phyloP scores from a whole-genome alignment of 2,329 filamentous ascomycete species.

The Claviceps sp. region DNA sequence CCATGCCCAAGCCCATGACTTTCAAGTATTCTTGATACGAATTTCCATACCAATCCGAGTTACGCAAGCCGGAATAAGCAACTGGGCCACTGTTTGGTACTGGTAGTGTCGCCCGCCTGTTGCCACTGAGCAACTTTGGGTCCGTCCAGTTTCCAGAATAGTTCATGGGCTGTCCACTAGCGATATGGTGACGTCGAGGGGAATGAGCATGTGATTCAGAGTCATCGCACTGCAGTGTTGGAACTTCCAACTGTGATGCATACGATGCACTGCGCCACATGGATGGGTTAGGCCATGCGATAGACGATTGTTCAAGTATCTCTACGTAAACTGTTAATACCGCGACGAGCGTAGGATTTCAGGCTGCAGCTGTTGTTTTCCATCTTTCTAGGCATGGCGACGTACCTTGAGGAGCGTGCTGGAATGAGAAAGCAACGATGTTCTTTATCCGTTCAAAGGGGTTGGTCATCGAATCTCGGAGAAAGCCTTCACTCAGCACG shows the following conservation, averaged over 20 bases:
- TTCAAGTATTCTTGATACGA: conserved; percentile 17
- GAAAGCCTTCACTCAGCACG: conserved; percentile 60
- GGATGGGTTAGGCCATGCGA: conserved; percentile 65
- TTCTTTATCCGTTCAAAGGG: conserved; percentile 58
- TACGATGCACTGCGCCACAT: conserved; percentile 49
- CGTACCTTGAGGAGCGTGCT: conserved; percentile 67
- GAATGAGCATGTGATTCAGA: conserved; percentile 51
- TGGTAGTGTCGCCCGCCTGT: conserved; percentile 7
- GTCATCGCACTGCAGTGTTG: conserved; percentile 29
- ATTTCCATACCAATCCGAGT: conserved; percentile 12
- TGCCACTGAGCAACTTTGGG: background rate
- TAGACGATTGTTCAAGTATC: conserved; percentile 56
- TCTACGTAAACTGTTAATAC: conserved; percentile 26
- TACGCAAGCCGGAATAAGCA: background rate
- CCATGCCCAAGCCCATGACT: conserved; percentile 9
- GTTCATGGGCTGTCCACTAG: background rate
- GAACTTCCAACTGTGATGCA: conserved; percentile 26
- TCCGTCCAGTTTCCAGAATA: background rate
- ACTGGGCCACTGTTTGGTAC: conserved; percentile 6
- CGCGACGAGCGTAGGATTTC: background rate
- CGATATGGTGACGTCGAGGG: conserved; percentile 28
- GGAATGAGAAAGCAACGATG: conserved; percentile 67
- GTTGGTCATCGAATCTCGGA: conserved; percentile 33
- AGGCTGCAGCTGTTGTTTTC: background rate
- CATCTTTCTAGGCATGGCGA: conserved; percentile 2